Evolutionary conservation across 2,329 filamentous ascomycete genomes (phyloP).

Genomic region (Fusarium beomiforme): DNA sequence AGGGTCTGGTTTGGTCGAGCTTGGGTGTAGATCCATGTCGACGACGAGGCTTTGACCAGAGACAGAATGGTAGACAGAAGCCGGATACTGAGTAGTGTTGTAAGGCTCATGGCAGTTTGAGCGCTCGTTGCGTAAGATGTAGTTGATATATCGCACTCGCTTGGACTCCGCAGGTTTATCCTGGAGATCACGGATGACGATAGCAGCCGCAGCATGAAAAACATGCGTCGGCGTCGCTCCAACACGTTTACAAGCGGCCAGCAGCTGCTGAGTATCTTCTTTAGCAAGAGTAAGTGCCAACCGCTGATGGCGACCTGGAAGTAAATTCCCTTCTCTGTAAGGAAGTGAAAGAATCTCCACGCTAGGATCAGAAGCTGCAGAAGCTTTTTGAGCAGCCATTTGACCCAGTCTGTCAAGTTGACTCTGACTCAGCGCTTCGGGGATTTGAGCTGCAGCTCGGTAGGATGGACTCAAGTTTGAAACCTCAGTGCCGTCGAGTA

Average conservation of each 20-base stretch:
- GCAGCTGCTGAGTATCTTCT: constrained; percentile 28
- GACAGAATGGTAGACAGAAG: constrained; percentile 46
- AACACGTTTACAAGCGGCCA: constrained; percentile 25
- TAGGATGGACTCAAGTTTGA: constrained; percentile 22
- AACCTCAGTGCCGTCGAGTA: constrained; percentile 34
- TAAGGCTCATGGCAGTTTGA: constrained; percentile 39
- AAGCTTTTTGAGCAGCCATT: constrained; percentile 1
- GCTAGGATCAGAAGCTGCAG: not conserved
- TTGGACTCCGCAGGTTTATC: not conserved
- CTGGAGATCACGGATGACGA: constrained; percentile 44
- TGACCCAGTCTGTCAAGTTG: not conserved
- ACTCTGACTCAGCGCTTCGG: accelerated
- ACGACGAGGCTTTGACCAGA: constrained; percentile 42
- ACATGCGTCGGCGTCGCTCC: constrained; percentile 44
- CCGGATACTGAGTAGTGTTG: constrained; percentile 36
- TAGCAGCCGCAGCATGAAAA: constrained; percentile 48
- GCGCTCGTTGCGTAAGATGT: constrained; percentile 48
- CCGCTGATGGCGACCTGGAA: constrained; percentile 42
- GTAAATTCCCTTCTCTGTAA: constrained; percentile 13
- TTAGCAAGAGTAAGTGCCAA: constrained; percentile 30
- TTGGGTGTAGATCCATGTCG: constrained; percentile 29
- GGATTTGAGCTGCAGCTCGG: constrained; percentile 1
- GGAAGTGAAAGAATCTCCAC: constrained; percentile 29
- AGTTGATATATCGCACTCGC: constrained; percentile 43
- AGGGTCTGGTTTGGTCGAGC: accelerated